phyloP scores from a whole-genome alignment of 768 basidiomycete genomes.

The Hericium alpestre region DNA sequence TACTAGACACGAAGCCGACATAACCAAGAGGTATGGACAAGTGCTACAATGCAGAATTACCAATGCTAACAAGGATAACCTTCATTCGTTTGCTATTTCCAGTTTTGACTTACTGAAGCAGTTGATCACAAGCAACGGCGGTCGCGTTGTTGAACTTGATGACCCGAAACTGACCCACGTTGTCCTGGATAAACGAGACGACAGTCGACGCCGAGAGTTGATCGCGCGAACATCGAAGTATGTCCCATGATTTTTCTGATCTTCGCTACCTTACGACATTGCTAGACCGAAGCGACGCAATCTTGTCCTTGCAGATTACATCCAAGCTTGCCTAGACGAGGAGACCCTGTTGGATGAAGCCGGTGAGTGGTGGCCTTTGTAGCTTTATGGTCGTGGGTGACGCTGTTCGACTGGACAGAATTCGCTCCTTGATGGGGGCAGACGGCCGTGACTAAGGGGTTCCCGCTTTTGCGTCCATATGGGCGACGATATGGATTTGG shows the following conservation, averaged over 20 bases:
- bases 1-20: conserved; percentile 39
- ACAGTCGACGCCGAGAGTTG: conserved; percentile 58
- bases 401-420: background rate
- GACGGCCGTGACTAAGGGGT: too few species aligned
- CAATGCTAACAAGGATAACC: too few species aligned
- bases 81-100: background rate
- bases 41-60: background rate
- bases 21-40: conserved; percentile 41
- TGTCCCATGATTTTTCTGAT: conserved; percentile 14
- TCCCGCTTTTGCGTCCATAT: too few species aligned
- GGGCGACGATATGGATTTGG: too few species aligned
- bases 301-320: conserved; percentile 68
- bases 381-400: background rate
- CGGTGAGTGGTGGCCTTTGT: conserved; percentile 33
- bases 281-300: conserved; percentile 71
- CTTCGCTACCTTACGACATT: background rate
- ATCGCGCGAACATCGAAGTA: conserved; percentile 65
- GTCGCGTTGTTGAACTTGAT: conserved; percentile 53
- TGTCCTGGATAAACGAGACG: conserved; percentile 74
- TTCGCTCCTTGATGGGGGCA: background rate
- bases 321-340: conserved; percentile 74
- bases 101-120: conserved; percentile 22
- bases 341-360: conserved; percentile 77
- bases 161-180: conserved; percentile 82
- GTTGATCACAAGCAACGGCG: conserved; percentile 60